These are phyloP conservation scores for Mycena sanguinolenta DNA, from an alignment of 768 basidiomycete genomes.

Conservation along the genomic window DNA sequence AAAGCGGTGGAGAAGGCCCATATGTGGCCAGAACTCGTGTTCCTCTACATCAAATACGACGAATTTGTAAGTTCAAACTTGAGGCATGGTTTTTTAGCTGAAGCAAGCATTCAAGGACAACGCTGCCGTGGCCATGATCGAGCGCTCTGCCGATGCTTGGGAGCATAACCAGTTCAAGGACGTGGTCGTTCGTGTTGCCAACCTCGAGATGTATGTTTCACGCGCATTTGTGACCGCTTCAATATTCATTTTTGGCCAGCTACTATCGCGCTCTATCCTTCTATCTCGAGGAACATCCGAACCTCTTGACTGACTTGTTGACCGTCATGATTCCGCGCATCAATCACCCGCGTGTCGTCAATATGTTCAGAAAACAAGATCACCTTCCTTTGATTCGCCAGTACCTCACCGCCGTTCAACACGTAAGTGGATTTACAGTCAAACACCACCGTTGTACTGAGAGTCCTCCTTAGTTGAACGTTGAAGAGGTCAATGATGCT, in stretches of 20 bases:
- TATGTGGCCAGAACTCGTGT: constrained; percentile 98
- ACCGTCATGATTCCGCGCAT: constrained; percentile 94
- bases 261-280: constrained; percentile 97
- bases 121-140: constrained; percentile 98
- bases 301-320: constrained; percentile 91
- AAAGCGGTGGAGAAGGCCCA: constrained; percentile 96
- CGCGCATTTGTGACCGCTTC: neutral
- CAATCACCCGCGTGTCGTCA: constrained; percentile 95
- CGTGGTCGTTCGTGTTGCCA: constrained; percentile 94
- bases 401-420: constrained; percentile 97
- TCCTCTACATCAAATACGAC: constrained; percentile 98
- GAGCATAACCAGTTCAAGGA: constrained; percentile 99
- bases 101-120: constrained; percentile 74
- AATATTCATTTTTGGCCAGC: constrained; percentile 52
- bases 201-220: constrained; percentile 89
- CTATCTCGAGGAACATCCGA: constrained; percentile 95
- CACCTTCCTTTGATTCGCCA: constrained; percentile 96
- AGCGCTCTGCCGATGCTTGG: constrained; percentile 98
- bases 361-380: constrained; percentile 95
- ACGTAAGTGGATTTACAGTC: constrained; percentile 61
- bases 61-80: constrained; percentile 74
- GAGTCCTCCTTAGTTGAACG: constrained; percentile 77
- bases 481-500: constrained; percentile 97
- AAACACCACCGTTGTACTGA: constrained; percentile 13
- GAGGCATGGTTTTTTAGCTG: neutral